Conservation (phyloP, 371 early-diverging fungal genomes). For the Mucor indicus region DNA sequence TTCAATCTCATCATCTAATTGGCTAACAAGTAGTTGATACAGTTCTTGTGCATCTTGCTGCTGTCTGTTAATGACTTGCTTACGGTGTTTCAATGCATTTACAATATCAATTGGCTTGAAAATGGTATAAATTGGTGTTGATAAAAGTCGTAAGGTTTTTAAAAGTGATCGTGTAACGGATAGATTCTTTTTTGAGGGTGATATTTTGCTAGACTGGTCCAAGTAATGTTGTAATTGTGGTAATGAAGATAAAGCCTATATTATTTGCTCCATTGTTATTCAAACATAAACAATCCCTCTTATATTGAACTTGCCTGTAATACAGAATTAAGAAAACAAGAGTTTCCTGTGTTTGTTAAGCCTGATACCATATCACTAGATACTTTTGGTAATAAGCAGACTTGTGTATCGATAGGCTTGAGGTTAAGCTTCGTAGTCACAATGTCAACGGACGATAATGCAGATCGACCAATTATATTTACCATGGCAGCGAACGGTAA, state of each 20-base stretch:
- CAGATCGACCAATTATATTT: background rate
- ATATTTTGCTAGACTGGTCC: conserved; percentile 11
- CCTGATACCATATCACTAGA: conserved; percentile 47
- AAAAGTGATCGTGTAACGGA: conserved; percentile 36
- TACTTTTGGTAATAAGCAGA: background rate
- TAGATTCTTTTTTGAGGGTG: conserved; percentile 2
- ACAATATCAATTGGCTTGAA: conserved; percentile 37
- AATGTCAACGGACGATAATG: background rate
- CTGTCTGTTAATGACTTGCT: conserved; percentile 56
- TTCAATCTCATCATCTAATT: conserved; percentile 66
- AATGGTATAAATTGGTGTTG: conserved; percentile 20
- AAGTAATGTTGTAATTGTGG: conserved; percentile 34
- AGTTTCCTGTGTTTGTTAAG: conserved; percentile 88
- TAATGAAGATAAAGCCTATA: conserved; percentile 49
- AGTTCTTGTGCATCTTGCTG: conserved; percentile 95
- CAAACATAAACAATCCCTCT: too few relatives aligned
- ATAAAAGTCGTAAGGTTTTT: conserved; percentile 29
- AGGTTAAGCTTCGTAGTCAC: conserved; percentile 5
- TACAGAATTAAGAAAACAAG: conserved; percentile 92
- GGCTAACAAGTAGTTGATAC: conserved; percentile 74
- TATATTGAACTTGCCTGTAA: conserved; percentile 62
- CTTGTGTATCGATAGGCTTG: conserved; percentile 5
- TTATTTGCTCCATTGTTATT: too few relatives aligned
- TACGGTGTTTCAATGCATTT: conserved; percentile 10
- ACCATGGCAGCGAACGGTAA: background rate